Conservation (phyloP, 1,284 basidiomycete genomes). For the Coriolopsis trogii region DNA sequence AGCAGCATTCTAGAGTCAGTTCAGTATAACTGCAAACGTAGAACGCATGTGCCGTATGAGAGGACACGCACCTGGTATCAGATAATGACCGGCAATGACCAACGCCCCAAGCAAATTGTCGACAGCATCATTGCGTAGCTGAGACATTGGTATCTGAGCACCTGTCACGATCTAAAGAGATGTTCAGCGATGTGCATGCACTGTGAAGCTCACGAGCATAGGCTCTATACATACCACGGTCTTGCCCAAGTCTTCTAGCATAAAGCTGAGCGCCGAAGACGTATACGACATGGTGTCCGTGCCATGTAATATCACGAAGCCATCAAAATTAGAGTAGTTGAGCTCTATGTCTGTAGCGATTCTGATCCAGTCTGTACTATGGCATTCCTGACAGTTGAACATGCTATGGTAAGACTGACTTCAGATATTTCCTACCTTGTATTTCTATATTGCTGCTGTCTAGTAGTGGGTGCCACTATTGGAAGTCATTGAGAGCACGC, state of each 20-base stretch:
- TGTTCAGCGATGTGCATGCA: not conserved
- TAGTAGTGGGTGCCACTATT: slow-evolving; percentile 83
- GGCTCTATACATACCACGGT: slow-evolving; percentile 66
- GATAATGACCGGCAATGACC: slow-evolving; percentile 86
- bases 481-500: not conserved
- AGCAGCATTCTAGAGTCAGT: slow-evolving; percentile 63
- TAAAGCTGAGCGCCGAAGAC: slow-evolving; percentile 84
- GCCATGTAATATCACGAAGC: slow-evolving; percentile 89
- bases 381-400: slow-evolving; percentile 15
- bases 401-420: not conserved
- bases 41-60: not conserved
- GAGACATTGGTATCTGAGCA: slow-evolving; percentile 90
- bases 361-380: slow-evolving; percentile 78
- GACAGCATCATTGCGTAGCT: slow-evolving; percentile 87
- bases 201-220: not conserved
- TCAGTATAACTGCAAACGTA: too few relatives aligned
- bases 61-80: slow-evolving; percentile 73
- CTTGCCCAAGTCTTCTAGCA: slow-evolving; percentile 91
- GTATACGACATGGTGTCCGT: slow-evolving; percentile 95
- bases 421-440: slow-evolving; percentile 48
- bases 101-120: slow-evolving; percentile 90
- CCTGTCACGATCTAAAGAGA: slow-evolving; percentile 77
- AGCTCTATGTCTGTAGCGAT: slow-evolving; percentile 91
- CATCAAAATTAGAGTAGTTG: slow-evolving; percentile 84
- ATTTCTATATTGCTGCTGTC: slow-evolving; percentile 90